These are phyloP conservation scores for Eutrema salsugineum DNA, from an alignment of 441 rosid genomes.

Conservation along the genomic window DNA sequence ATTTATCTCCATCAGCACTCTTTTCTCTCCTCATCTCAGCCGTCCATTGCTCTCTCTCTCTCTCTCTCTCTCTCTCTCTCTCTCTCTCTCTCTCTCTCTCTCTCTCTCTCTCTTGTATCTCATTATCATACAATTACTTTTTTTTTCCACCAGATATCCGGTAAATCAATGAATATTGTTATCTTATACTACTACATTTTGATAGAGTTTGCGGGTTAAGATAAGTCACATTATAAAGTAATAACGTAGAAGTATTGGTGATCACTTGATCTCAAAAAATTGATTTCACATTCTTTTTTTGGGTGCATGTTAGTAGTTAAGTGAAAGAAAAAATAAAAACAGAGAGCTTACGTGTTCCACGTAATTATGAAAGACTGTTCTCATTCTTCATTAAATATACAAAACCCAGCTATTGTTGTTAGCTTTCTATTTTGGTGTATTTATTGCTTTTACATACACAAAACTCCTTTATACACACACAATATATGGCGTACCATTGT, in stretches of 20 bases:
- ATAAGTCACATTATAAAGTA: neutral
- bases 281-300: neutral
- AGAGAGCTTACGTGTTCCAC: neutral
- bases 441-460: conserved; percentile 27
- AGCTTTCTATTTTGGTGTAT: neutral
- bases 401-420: neutral
- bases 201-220: neutral
- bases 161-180: neutral
- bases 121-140: conserved; percentile 1
- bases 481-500: neutral
- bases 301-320: neutral
- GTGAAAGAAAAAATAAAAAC: neutral
- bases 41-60: conserved; percentile 19
- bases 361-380: neutral
- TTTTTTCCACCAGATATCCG: neutral
- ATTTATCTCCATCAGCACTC: conserved; percentile 4
- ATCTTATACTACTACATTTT: neutral
- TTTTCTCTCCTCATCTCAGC: conserved; percentile 9
- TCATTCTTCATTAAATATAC: conserved; percentile 11
- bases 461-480: neutral
- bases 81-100: conserved; percentile 1
- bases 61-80: too few species aligned
- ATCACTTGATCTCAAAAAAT: neutral
- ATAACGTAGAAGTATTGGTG: neutral
- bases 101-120: neutral